Conservation (phyloP, 306 rosid species). For the Psophocarpus tetragonolobus region DNA sequence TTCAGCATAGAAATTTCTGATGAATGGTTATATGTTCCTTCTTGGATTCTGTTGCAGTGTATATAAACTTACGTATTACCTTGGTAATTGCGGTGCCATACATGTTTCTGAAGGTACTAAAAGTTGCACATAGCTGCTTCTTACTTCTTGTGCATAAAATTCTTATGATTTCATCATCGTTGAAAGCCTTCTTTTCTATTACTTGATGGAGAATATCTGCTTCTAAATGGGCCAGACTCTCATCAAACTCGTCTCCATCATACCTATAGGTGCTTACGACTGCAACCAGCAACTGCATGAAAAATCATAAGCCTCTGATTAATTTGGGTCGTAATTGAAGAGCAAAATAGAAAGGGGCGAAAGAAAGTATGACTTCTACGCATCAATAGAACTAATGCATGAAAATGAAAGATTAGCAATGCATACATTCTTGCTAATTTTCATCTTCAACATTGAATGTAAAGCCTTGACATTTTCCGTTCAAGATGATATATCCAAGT, state of each 20-base stretch:
- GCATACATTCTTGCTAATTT: neutral
- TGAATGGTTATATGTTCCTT: neutral
- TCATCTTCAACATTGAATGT: neutral
- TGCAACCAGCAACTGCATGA: slow-evolving; percentile 51
- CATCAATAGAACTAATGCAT: neutral
- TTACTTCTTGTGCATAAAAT: slow-evolving; percentile 60
- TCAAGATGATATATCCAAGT: neutral
- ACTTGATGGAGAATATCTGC: slow-evolving; percentile 35
- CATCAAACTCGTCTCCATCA: slow-evolving; percentile 44
- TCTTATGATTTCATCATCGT: slow-evolving; percentile 53
- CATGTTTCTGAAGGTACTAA: slow-evolving; percentile 43
- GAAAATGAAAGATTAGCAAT: neutral
- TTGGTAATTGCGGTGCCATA: slow-evolving; percentile 50
- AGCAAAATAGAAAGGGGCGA: neutral
- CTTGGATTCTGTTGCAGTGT: neutral
- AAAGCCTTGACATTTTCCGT: neutral
- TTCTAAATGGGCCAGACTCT: slow-evolving; percentile 40
- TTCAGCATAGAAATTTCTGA: neutral
- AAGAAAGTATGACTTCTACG: neutral
- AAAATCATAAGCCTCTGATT: neutral
- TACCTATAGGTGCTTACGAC: slow-evolving; percentile 48
- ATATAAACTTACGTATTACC: slow-evolving; percentile 35
- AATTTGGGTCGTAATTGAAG: neutral
- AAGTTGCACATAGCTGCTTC: slow-evolving; percentile 50
- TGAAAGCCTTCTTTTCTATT: slow-evolving; percentile 35